Conservation (phyloP, 225 moss, liverwort and hornwort species). For the Marchantia polymorpha region DNA sequence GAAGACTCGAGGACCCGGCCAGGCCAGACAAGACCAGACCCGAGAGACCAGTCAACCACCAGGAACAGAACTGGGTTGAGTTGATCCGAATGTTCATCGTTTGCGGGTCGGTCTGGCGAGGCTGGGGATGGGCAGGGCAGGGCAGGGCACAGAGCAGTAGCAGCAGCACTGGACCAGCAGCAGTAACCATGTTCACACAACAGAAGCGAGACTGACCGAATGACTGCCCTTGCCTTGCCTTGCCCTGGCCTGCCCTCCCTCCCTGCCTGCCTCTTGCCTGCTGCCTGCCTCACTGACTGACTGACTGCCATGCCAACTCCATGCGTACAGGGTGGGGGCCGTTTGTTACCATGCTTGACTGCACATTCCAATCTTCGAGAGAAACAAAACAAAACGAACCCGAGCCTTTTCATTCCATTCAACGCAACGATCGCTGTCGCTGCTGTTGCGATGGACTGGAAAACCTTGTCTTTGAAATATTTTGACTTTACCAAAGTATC, state of each 20-base stretch:
- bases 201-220: neutral
- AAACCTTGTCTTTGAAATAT: neutral
- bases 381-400: neutral
- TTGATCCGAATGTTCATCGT: conserved; percentile 7
- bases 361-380: neutral
- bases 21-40: neutral
- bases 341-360: neutral
- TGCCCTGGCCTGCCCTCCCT: too few species aligned
- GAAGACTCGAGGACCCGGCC: neutral
- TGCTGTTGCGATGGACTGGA: neutral
- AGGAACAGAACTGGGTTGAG: neutral
- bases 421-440: neutral
- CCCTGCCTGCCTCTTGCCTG: neutral
- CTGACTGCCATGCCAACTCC: conserved; percentile 1
- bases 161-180: neutral
- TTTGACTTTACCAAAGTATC: neutral
- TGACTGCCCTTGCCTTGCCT: neutral
- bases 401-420: neutral
- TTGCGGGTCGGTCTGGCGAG: neutral
- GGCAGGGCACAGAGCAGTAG: neutral
- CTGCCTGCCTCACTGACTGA: neutral
- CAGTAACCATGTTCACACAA: conserved; percentile 7
- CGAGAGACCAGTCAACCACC: neutral
- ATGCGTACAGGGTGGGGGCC: conserved; percentile 2
- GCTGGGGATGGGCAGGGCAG: neutral